Base-by-base conservation (phyloP, 108 stramenopile species). In the Fistulifera pelliculosa region DNA sequence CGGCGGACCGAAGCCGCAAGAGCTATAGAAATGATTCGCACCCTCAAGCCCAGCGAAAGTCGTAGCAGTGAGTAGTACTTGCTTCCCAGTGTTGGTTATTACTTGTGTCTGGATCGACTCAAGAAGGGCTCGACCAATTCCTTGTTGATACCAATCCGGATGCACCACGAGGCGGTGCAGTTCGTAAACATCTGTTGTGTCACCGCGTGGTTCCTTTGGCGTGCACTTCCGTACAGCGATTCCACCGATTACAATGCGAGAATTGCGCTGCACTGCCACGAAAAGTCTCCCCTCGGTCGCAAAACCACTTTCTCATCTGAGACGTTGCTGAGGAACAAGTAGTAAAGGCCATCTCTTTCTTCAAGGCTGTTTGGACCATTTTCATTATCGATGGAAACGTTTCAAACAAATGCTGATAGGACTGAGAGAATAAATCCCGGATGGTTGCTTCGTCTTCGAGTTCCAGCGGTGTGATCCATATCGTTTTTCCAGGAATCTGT, bases 111-210 rank as follows among this genome's bases (percentile, higher is more conserved):
- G 71, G 14, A 59, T 81, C 27, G 52, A 49, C 16, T 63, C 27
- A 47, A 85, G 47, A 25, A 90, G 56, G 5, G 49, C n/a, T 23
- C 38, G 61, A 18, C 74, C 87, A 19, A 90, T 66, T 16, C 87
- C 81, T 52, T 19, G 53, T 13, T 78, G 70, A 60, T 81, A 70
- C 51, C 49, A 58, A 13, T 47, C 2, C 19, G 63, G 52, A 35
- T 85, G 68, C 2, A 90, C 87, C 27, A 69, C 74, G 31, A 90
- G 49, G 6, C 83, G 68, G 47, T 70, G 55, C 18, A 90, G 61
- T 68, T 90, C 83, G 52, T 72, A 71, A 11, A 69, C 69, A 45
- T 50, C 52, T 7, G 68, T 16, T 45, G 19, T 21, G 44, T 21
- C 7, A 11, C 3, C 7, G 22, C 19, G 19, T 14, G 19, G 41